phyloP scores from a whole-genome alignment of 139 green algal species.

The Chlorella sp. region DNA sequence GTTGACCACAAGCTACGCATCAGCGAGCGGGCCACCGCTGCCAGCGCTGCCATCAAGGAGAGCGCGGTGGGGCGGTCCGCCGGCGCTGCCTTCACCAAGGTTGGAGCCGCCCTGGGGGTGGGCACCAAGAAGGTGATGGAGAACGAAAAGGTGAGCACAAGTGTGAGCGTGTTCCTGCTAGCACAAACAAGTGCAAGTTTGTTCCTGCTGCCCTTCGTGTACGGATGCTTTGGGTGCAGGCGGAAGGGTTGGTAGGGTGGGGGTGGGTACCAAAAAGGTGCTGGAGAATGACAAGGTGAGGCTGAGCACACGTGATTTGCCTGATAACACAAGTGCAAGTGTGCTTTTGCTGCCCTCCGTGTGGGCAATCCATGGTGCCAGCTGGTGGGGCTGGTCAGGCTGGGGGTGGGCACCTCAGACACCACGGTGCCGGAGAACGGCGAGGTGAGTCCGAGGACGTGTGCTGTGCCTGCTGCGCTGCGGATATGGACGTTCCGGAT shows the following conservation, averaged over 20 bases:
- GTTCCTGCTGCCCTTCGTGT: not conserved
- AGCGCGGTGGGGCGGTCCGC: slow-evolving; percentile 12
- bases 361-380: too few relatives aligned
- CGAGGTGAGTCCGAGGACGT: too few relatives aligned
- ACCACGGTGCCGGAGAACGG: too few relatives aligned
- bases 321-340: too few relatives aligned
- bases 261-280: slow-evolving; percentile 1
- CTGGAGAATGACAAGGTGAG: not conserved
- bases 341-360: too few relatives aligned
- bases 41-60: slow-evolving; percentile 21
- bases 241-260: too few relatives aligned
- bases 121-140: slow-evolving; percentile 29
- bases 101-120: slow-evolving; percentile 3
- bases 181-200: not conserved
- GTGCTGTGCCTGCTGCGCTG: not conserved
- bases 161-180: not conserved
- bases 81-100: not conserved
- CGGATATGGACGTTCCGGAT: too few relatives aligned
- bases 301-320: not conserved
- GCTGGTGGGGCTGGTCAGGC: too few relatives aligned
- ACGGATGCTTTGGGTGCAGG: not conserved
- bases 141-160: slow-evolving; percentile 18
- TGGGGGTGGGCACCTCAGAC: too few relatives aligned
- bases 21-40: slow-evolving; percentile 28
- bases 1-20: slow-evolving; percentile 32